Conservation (phyloP, 371 early-diverging fungal genomes). For the Syncephalis plumigaleata region DNA sequence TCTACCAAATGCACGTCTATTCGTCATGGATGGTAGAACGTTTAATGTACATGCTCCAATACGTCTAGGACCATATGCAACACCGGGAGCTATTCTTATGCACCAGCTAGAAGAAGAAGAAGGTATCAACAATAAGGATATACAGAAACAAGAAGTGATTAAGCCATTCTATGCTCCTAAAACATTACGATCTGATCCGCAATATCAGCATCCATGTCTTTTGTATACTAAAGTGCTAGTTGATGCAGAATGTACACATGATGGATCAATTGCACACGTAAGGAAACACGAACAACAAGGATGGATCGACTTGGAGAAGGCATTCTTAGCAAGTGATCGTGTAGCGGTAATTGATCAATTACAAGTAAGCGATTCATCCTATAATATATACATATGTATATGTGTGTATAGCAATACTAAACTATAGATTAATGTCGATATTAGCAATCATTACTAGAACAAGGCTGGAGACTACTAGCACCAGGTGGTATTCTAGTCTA, state of each 20-base stretch:
- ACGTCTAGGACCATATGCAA: not conserved
- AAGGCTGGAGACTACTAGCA: conserved; percentile 45
- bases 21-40: conserved; percentile 60
- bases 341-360: conserved; percentile 20
- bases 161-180: conserved; percentile 67
- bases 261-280: conserved; percentile 82
- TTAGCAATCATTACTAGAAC: conserved; percentile 36
- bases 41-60: conserved; percentile 61
- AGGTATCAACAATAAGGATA: too few species aligned
- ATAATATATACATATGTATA: not conserved
- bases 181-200: conserved; percentile 42
- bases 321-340: conserved; percentile 38
- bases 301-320: conserved; percentile 41
- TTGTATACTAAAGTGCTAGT: conserved; percentile 56
- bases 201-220: conserved; percentile 12
- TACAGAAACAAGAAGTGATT: not conserved
- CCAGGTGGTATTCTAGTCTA: conserved; percentile 61
- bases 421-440: not conserved
- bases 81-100: conserved; percentile 1
- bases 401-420: not conserved
- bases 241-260: conserved; percentile 45
- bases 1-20: conserved; percentile 28
- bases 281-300: conserved; percentile 53
- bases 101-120: conserved; percentile 2
- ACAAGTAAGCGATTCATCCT: conserved; percentile 13